Evolutionary conservation across 306 rosid species (phyloP), one percentile per base, ranked within the genome.

Genomic region (Ormosia emarginata): DNA sequence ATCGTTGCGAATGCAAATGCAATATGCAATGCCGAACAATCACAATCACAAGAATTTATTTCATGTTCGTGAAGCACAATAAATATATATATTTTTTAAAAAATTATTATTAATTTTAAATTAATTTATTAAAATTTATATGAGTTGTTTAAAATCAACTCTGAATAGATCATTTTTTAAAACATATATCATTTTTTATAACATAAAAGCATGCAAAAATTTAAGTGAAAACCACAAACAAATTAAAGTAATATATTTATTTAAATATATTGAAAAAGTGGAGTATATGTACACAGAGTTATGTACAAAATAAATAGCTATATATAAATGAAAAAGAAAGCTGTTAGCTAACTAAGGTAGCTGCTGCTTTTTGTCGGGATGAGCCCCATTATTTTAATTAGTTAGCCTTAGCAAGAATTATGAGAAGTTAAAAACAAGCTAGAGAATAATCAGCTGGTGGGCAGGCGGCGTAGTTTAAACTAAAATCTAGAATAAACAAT

Each of bases 401-500:
- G 62, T 43, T 65, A n/a, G 30, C 36, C 40, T 74, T 65, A 41
- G 43, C 50, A 64, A n/a, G 52, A 32, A 64, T 53, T 11, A 34
- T 74, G 68, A 29, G 7, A 53, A 66, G 76, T 56, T 72, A 52
- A n/a, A 80, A 49, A 43, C 29, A 73, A 63, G 49, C 47, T 37
- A 67, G 87, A 67, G 92, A 94, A 89, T 92, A 94, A 81, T 74
- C 64, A 4, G n/a, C n/a, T n/a, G 89, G 86, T 85, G 72, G 87
- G 85, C 32, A 84, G 86, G 75, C 77, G 75, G 89, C 83, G 17
- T 79, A 68, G 89, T 85, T 86, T 67, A 83, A 52, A 69, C 78
- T 62, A 72, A 80, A 82, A 66, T 74, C 80, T 37, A 14, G 66
- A 65, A 15, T 47, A 77, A 87, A 87, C 64, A 49, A 78, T 75